Evolutionary conservation across 176 grass and related monocot genomes (phyloP).

Genomic region (Carex myosuroides): DNA sequence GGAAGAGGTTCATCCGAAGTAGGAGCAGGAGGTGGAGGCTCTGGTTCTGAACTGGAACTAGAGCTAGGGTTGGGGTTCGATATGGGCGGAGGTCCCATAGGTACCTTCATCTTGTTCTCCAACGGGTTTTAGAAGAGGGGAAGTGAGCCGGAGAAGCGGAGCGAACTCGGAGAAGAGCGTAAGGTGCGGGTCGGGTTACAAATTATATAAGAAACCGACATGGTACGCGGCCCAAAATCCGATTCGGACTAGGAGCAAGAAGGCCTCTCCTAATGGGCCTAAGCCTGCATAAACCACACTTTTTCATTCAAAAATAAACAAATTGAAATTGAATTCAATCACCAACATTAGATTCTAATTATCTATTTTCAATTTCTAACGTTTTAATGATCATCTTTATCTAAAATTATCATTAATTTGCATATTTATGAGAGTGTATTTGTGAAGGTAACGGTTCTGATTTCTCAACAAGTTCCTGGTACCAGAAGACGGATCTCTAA

Average conservation of each 20-base stretch:
- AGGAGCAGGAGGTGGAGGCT: slow-evolving; percentile 4
- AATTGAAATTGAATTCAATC: neutral
- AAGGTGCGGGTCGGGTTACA: neutral
- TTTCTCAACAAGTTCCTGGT: neutral
- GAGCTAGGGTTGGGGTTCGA: slow-evolving; percentile 42
- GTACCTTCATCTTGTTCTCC: slow-evolving; percentile 38
- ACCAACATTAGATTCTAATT: too few relatives aligned
- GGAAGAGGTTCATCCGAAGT: neutral
- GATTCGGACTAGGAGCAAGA: neutral
- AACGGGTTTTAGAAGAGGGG: neutral
- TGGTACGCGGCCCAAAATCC: neutral
- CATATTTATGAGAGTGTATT: neutral
- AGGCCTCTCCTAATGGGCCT: neutral
- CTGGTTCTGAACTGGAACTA: slow-evolving; percentile 15
- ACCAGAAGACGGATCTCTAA: neutral
- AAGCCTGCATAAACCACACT: neutral
- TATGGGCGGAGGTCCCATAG: slow-evolving; percentile 55
- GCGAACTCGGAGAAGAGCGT: neutral
- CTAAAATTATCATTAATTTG: neutral
- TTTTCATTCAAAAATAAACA: neutral
- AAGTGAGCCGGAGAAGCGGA: neutral
- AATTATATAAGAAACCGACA: neutral
- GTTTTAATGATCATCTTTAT: neutral
- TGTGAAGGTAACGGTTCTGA: neutral
- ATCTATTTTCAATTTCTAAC: too few relatives aligned